These are phyloP conservation scores for Monilinia vaccinii-corymbosi DNA, from an alignment of 2,329 filamentous ascomycete species.

Conservation along the genomic window DNA sequence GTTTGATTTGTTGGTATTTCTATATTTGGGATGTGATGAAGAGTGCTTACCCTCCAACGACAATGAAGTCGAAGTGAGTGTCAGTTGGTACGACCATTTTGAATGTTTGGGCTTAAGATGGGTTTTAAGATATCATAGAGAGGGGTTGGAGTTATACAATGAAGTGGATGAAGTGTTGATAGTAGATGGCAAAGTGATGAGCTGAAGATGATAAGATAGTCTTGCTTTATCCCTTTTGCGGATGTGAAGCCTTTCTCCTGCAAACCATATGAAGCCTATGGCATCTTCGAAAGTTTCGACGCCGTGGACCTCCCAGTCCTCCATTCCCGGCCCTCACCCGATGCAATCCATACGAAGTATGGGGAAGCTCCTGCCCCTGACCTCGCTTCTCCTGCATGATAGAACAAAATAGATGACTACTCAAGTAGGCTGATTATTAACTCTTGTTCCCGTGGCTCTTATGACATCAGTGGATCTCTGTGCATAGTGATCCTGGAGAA, in stretches of 20 bases:
- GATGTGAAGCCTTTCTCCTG: too few species aligned
- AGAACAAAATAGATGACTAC: neutral
- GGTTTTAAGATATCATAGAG: neutral
- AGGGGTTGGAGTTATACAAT: neutral
- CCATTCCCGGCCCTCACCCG: neutral
- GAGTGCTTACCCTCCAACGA: neutral
- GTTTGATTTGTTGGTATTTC: constrained; percentile 10
- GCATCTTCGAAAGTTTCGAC: neutral
- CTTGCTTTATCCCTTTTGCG: neutral
- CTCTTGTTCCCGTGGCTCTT: neutral
- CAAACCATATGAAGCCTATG: neutral
- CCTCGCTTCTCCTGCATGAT: neutral
- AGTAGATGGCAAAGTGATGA: neutral
- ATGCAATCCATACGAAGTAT: neutral
- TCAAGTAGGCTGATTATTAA: neutral
- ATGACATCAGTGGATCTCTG: neutral
- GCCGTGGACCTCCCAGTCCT: neutral
- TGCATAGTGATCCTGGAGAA: neutral
- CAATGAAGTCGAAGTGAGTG: neutral
- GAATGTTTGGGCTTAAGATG: neutral
- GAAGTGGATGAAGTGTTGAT: neutral
- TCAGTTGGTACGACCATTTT: neutral
- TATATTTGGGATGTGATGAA: neutral
- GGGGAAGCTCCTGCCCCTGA: neutral
- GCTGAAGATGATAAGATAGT: neutral